phyloP scores from a whole-genome alignment of 805 yeast genomes.

The Ogataea henricii region DNA sequence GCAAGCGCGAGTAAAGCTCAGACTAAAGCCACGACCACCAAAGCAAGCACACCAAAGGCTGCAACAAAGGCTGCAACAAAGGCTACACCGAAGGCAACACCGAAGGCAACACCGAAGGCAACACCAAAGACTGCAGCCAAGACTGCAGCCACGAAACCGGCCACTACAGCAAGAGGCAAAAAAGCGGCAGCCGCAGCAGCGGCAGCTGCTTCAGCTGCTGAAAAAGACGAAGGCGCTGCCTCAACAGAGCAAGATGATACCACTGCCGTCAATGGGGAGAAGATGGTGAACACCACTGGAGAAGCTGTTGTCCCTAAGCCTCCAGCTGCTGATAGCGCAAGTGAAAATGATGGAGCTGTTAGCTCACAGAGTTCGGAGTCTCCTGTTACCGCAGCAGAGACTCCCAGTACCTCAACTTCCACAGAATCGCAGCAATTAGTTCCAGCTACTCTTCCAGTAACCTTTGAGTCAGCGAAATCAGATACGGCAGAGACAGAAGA shows the following conservation, averaged over 20 bases:
- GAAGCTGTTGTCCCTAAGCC: not conserved
- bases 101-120: slow-evolving; percentile 2
- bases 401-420: slow-evolving; percentile 2
- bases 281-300: not conserved
- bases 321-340: not conserved
- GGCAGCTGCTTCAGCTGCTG: not conserved
- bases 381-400: not conserved
- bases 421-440: not conserved
- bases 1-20: not conserved
- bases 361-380: not conserved
- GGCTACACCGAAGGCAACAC: no score
- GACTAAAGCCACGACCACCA: not conserved
- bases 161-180: slow-evolving; percentile 15
- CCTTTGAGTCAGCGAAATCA: slow-evolving; percentile 1
- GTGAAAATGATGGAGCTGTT: not conserved
- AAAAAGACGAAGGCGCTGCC: not conserved
- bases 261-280: not conserved
- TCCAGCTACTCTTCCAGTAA: not conserved
- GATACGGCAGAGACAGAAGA: not conserved
- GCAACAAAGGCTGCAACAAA: not conserved
- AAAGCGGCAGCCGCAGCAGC: slow-evolving; percentile 15
- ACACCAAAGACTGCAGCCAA: no score
- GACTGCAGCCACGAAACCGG: not conserved
- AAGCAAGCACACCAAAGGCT: slow-evolving; percentile 1
- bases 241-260: not conserved